phyloP scores from a whole-genome alignment of 805 yeast species.

The Candida silvicultrix region DNA sequence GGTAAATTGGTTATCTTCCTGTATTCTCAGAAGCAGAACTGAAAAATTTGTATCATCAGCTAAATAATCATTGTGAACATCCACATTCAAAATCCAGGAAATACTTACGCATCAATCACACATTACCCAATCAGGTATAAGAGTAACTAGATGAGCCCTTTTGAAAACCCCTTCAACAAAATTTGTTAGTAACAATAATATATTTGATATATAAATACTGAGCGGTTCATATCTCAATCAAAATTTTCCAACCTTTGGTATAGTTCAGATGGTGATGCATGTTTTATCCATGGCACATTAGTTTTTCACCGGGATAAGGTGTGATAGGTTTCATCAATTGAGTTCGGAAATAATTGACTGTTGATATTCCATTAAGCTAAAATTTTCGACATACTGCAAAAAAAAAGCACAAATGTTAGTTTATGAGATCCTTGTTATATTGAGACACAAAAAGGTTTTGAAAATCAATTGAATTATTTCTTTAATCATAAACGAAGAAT shows the following conservation, averaged over 20 bases:
- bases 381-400: not conserved
- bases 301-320: constrained; percentile 38
- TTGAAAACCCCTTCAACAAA: not conserved
- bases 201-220: too few relatives aligned
- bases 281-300: constrained; percentile 79
- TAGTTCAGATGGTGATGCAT: constrained; percentile 97
- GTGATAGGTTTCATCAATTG: constrained; percentile 19
- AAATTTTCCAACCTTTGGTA: not conserved
- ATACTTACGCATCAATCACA: too few relatives aligned
- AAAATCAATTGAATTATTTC: constrained; percentile 9
- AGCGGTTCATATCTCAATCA: not conserved
- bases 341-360: not conserved
- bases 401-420: constrained; percentile 5
- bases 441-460: too few relatives aligned
- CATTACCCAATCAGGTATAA: too few relatives aligned
- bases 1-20: constrained; percentile 75
- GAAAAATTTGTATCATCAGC: constrained; percentile 67
- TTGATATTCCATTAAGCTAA: too few relatives aligned
- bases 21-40: constrained; percentile 96
- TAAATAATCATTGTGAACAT: not conserved
- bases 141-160: constrained; percentile 2
- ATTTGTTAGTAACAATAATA: too few relatives aligned
- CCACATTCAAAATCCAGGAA: too few relatives aligned
- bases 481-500: constrained; percentile 70
- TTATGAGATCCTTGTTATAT: not conserved